Evolutionary conservation across 805 yeast species (phyloP).

Genomic region (Candida oleophila): DNA sequence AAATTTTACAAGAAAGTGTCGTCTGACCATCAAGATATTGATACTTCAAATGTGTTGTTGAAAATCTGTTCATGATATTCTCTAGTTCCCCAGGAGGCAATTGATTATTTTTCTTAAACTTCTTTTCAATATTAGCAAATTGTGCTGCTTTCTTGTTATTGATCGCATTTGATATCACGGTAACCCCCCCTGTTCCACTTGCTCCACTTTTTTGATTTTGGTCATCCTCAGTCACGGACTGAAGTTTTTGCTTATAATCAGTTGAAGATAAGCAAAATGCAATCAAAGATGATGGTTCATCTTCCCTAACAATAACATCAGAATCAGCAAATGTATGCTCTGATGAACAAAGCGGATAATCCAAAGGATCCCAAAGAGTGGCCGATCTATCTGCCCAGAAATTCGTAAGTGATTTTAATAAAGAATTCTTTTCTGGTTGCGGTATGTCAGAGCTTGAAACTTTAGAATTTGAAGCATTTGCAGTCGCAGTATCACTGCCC

Average conservation of each 20-base stretch:
- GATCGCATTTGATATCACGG: slow-evolving; percentile 20
- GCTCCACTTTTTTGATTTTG: slow-evolving; percentile 7
- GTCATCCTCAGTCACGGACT: slow-evolving; percentile 26
- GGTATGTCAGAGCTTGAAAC: slow-evolving; percentile 25
- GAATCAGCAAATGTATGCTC: slow-evolving; percentile 95
- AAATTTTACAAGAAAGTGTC: slow-evolving; percentile 84
- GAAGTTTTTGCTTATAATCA: slow-evolving; percentile 72
- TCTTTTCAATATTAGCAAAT: slow-evolving; percentile 41
- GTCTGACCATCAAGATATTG: slow-evolving; percentile 87
- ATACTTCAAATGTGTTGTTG: slow-evolving; percentile 87
- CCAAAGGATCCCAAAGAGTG: slow-evolving; percentile 89
- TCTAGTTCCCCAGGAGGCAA: slow-evolving; percentile 48
- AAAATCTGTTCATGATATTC: slow-evolving; percentile 69
- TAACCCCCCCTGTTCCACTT: slow-evolving; percentile 3
- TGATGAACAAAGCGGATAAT: slow-evolving; percentile 72
- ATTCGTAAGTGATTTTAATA: slow-evolving; percentile 79
- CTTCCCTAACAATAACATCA: slow-evolving; percentile 90
- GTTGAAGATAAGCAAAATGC: slow-evolving; percentile 87
- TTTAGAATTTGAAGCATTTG: slow-evolving; percentile 3
- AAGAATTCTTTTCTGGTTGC: slow-evolving; percentile 65
- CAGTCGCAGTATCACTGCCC: slow-evolving; percentile 2
- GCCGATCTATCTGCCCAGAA: slow-evolving; percentile 99
- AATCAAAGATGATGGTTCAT: slow-evolving; percentile 92
- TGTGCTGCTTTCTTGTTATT: slow-evolving; percentile 33
- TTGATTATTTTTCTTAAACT: slow-evolving; percentile 31